A percentile compares a stretch with the other conserved stretches of the same genome.
Evolutionary conservation across 176 grass and related monocot species (phyloP).

Genomic region (Phyllostachys edulis): DNA sequence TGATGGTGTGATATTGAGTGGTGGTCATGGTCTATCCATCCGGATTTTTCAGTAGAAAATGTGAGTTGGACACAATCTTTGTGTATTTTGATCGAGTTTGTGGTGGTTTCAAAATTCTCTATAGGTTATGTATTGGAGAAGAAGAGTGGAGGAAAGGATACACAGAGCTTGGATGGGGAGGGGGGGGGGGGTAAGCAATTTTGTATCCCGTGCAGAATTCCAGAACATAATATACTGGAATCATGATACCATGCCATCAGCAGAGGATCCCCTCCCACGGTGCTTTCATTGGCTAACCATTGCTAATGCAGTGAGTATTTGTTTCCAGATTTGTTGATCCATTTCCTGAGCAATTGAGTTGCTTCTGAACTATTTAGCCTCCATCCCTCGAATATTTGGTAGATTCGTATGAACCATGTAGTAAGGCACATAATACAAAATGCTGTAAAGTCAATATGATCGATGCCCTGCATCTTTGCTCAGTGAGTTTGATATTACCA

Average conservation of each 20-base stretch:
- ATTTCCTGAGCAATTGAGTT: not conserved
- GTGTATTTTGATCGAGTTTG: not conserved
- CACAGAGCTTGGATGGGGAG: constrained; percentile 43
- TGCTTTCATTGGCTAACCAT: constrained; percentile 89
- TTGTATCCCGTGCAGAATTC: constrained; percentile 69
- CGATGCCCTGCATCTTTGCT: not conserved
- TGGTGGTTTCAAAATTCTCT: constrained; percentile 21
- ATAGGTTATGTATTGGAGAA: constrained; percentile 84
- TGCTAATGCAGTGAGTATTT: constrained; percentile 73
- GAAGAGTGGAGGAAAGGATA: constrained; percentile 39
- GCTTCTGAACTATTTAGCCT: constrained; percentile 6
- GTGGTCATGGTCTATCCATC: not conserved
- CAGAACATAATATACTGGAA: constrained; percentile 87
- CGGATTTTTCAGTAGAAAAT: constrained; percentile 4
- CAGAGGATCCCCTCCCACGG: constrained; percentile 71
- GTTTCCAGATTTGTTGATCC: too few species aligned
- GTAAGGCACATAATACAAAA: not conserved
- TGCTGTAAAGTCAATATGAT: not conserved
- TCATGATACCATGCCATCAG: constrained; percentile 76
- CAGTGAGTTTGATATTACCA: not conserved
- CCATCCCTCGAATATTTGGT: not conserved
- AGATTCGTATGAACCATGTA: not conserved
- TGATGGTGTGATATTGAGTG: not conserved
- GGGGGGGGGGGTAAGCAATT: constrained; percentile 50
- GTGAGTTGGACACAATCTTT: not conserved